Evolutionary conservation across 2,329 filamentous ascomycete genomes (phyloP).

Genomic region (Talaromyces atroroseus): DNA sequence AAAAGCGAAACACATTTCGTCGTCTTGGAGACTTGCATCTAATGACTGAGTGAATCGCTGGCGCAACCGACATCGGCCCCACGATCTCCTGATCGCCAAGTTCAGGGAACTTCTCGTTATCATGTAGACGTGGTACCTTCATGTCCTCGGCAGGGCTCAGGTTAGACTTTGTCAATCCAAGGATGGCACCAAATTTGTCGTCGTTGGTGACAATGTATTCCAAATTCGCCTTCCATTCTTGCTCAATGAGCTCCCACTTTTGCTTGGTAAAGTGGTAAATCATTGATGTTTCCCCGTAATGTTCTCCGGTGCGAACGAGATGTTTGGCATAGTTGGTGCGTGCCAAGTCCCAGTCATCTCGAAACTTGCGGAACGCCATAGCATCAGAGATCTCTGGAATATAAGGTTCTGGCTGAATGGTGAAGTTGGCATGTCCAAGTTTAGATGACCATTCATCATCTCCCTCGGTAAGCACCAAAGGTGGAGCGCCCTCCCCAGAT

Average conservation of each 20-base stretch:
- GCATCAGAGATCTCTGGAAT: conserved; percentile 58
- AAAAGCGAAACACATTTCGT: conserved; percentile 40
- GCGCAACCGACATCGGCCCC: conserved; percentile 69
- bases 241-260: conserved; percentile 81
- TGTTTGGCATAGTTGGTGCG: conserved; percentile 85
- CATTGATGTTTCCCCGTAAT: conserved; percentile 85
- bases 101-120: conserved; percentile 76
- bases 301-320: conserved; percentile 78
- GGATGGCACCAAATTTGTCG: conserved; percentile 28
- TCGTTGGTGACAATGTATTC: conserved; percentile 57
- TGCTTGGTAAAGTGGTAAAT: conserved; percentile 79
- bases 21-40: conserved; percentile 37
- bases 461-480: conserved; percentile 59
- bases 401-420: conserved; percentile 77
- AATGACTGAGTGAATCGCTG: conserved; percentile 39
- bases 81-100: conserved; percentile 90
- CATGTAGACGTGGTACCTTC: conserved; percentile 38
- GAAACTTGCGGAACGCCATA: conserved; percentile 58
- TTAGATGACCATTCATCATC: conserved; percentile 78
- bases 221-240: conserved; percentile 65
- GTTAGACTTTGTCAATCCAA: conserved; percentile 35
- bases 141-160: conserved; percentile 47
- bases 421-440: conserved; percentile 91
- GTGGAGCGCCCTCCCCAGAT: conserved; percentile 44
- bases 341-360: conserved; percentile 75